phyloP scores from a whole-genome alignment of 2,329 filamentous ascomycete species.

The Triangularia setosa region DNA sequence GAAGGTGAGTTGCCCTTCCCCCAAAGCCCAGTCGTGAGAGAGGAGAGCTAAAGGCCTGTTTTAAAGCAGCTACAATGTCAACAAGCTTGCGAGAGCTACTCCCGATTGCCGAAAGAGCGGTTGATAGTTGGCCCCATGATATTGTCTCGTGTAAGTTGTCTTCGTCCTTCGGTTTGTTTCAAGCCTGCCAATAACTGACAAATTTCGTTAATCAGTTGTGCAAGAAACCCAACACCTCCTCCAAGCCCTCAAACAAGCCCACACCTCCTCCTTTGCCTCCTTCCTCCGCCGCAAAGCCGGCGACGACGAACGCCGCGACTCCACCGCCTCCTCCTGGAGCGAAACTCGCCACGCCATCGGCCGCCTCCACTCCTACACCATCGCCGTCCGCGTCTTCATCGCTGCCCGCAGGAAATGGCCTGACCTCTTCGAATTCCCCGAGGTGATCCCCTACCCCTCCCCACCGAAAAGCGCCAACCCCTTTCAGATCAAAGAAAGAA shows the following conservation, averaged over 20 bases:
- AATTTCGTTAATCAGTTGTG: conserved; percentile 3
- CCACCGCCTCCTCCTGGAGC: conserved; percentile 21
- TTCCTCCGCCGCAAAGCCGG: conserved; percentile 21
- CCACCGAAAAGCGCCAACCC: conserved; percentile 12
- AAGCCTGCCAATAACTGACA: not conserved
- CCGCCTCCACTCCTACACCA: conserved; percentile 29
- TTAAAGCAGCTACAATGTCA: not conserved
- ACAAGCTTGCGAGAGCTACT: not conserved
- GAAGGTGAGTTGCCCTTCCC: not conserved
- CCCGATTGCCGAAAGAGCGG: not conserved
- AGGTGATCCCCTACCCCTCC: conserved; percentile 28
- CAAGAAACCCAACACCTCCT: conserved; percentile 8
- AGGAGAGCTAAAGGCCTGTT: not conserved
- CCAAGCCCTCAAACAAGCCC: not conserved
- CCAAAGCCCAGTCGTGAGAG: not conserved
- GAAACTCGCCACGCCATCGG: conserved; percentile 28
- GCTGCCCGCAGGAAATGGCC: conserved; percentile 28
- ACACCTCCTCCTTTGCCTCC: conserved; percentile 7
- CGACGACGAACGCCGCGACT: not conserved
- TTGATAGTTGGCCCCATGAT: not conserved
- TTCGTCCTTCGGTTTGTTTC: no score
- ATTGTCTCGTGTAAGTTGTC: not conserved
- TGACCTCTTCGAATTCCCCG: conserved; percentile 30
- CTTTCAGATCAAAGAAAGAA: conserved; percentile 6
- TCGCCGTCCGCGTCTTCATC: conserved; percentile 25